Conservation (phyloP, 192 early-diverging fungal species). For the Pilaira anomala region DNA sequence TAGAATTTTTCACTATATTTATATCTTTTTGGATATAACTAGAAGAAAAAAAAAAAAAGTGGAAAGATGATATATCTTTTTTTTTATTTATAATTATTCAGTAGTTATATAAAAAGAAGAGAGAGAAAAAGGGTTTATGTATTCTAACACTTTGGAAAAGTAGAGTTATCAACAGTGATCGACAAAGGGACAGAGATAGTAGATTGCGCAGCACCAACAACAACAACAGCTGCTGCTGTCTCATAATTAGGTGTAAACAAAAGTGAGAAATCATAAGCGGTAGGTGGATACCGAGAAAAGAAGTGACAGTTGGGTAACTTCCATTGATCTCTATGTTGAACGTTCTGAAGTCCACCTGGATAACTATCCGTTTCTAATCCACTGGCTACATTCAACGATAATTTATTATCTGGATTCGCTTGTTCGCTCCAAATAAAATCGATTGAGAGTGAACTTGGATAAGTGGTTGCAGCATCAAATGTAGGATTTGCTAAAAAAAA, state of each 20-base stretch:
- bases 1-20: too few relatives aligned
- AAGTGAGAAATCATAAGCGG: constrained; percentile 7
- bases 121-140: neutral
- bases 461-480: neutral
- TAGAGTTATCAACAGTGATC: neutral
- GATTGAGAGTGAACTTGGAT: constrained; percentile 8
- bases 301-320: constrained; percentile 27
- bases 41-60: too few relatives aligned
- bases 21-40: too few relatives aligned
- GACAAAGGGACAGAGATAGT: constrained; percentile 6
- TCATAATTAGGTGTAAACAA: constrained; percentile 3
- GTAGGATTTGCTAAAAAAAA: neutral
- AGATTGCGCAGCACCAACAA: neutral
- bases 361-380: constrained; percentile 5
- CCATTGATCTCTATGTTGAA: constrained; percentile 10
- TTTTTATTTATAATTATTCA: too few relatives aligned
- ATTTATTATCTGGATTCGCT: neutral
- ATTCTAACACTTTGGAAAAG: constrained; percentile 5
- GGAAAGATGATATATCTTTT: too few relatives aligned
- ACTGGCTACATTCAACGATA: neutral
- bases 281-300: constrained; percentile 21
- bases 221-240: neutral
- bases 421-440: constrained; percentile 12
- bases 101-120: too few relatives aligned
- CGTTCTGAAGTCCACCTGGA: constrained; percentile 6